Base-by-base conservation (phyloP, 163 green algal species). In the Chlamydomonas reinhardtii region DNA sequence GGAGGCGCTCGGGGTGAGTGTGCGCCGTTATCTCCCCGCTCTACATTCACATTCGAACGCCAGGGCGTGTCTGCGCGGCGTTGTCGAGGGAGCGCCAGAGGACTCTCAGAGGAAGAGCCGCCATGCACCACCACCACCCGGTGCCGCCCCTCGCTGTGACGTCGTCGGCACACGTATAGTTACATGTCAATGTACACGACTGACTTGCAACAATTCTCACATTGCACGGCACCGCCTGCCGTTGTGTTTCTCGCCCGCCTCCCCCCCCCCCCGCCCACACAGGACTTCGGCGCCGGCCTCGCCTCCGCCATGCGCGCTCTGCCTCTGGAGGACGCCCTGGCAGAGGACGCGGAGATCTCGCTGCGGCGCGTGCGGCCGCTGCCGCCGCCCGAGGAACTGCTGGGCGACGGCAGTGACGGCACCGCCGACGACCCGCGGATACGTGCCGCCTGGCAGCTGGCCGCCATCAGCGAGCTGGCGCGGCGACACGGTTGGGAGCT, bases 391-490 rank as follows among this genome's bases (percentile, higher is more conserved):
- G 79, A 77, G 25, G 79, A 43, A 54, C n/a, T 39, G 48, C 79
- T 85, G 79, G 48, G 19, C 8, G 69, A 72, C 9, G 79, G 79
- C 25, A 17, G 48, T 2, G 52, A 77, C 20, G 79, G 79, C 32
- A 77, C 68, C 20, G 52, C 27, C 8, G 79, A 35, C 52, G 79
- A 85, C 68, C 79, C 79, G 35, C 68, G 79, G 8, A 69, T 78
- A 31, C 52, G 43, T 6, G 79, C 79, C 4, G 52, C 52, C 48
- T 85, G 68, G 68, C 79, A 85, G 68, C 68, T 85, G 79, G 68
- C 68, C 4, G 79, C 68, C 32, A 76, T 85, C 25, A 43, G 27
- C 17, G 79, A 85, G 68, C 79, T 85, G 79, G 79, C 79, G 52
- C 68, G 68, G 79, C 52, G 79, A 32, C 68, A 77, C 54, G 68